Evolutionary conservation across 2,329 filamentous ascomycete species (phyloP), one percentile per base, ranked within the genome.

Genomic region (Teratosphaeria viscida): DNA sequence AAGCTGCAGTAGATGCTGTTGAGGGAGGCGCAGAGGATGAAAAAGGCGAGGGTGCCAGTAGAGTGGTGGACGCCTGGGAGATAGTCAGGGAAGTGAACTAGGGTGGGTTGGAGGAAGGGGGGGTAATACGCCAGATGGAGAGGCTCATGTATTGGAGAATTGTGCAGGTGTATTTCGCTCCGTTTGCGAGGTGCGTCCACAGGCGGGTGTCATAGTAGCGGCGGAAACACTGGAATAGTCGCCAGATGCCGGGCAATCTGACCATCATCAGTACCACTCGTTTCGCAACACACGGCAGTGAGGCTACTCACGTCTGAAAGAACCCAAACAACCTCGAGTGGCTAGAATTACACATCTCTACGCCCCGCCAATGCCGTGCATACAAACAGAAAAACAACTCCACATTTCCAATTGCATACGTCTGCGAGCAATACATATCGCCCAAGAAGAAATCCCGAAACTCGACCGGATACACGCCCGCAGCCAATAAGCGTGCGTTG

Each of bases 401-500:
- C 47, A 96, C 82, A 69, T 97, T 96, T 62, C 89, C 87, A 74
- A 90, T 89, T 16, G 87, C 83, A 73, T 99, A 99, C 5, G 92
- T 95, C 59, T 95, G 79, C 2, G 94, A 97, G 57, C 61, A 62
- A 52, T 47, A 62, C 61, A 62, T 62, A 72, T 99, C 94, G 57
- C 94, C 94, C 0, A 97, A 81, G 74, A 96, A 97, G 76, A 99
- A 97, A 74, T 99, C 94, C 60, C 92, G 85, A 72, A 97, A 99
- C 72, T 97, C 92, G 56, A 99, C 94, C 1, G 90, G 90, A 69
- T 95, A 96, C 23, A 95, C 72, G 3, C 92, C 92, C 14, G 92
- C 90, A 55, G 92, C 81, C 57, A 95, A 77, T 19, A 97, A 79
- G 62, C 94, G 89, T 83, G 89, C 95, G 87, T 94, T 86, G n/a